phyloP scores from a whole-genome alignment of 2,329 filamentous ascomycete genomes.

The Gnomoniopsis sp. region DNA sequence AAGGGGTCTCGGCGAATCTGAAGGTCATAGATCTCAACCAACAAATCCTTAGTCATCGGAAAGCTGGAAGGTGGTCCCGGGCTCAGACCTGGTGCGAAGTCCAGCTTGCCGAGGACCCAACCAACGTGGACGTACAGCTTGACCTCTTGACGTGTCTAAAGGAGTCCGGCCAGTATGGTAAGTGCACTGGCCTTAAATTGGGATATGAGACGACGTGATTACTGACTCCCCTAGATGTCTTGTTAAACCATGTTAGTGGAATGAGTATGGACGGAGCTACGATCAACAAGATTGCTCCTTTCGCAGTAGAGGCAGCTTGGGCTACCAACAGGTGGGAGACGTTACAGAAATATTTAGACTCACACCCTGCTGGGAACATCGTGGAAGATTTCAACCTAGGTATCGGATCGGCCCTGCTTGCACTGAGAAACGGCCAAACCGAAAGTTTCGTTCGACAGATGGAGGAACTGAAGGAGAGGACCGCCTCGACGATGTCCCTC shows the following conservation, averaged over 20 bases:
- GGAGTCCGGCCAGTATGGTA: slow-evolving; percentile 93
- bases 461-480: slow-evolving; percentile 61
- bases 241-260: slow-evolving; percentile 82
- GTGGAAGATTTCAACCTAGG: slow-evolving; percentile 77
- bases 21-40: slow-evolving; percentile 88
- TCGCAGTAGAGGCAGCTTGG: slow-evolving; percentile 90
- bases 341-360: slow-evolving; percentile 62
- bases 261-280: slow-evolving; percentile 56
- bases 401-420: slow-evolving; percentile 65
- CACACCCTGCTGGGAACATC: slow-evolving; percentile 46
- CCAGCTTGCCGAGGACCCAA: slow-evolving; percentile 74
- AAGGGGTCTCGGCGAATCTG: slow-evolving; percentile 87
- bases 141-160: slow-evolving; percentile 85
- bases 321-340: slow-evolving; percentile 78
- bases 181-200: slow-evolving; percentile 23
- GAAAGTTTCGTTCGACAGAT: slow-evolving; percentile 56
- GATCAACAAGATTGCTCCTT: slow-evolving; percentile 67
- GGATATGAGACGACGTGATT: not conserved
- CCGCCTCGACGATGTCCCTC: slow-evolving; percentile 71
- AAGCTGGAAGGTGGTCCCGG: slow-evolving; percentile 88
- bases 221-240: slow-evolving; percentile 57
- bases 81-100: slow-evolving; percentile 98
- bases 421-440: slow-evolving; percentile 50
- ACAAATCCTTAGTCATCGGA: slow-evolving; percentile 87
- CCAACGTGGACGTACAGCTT: slow-evolving; percentile 73